Conservation (phyloP, 2,329 filamentous ascomycete genomes). For the Xylariaceae sp. region DNA sequence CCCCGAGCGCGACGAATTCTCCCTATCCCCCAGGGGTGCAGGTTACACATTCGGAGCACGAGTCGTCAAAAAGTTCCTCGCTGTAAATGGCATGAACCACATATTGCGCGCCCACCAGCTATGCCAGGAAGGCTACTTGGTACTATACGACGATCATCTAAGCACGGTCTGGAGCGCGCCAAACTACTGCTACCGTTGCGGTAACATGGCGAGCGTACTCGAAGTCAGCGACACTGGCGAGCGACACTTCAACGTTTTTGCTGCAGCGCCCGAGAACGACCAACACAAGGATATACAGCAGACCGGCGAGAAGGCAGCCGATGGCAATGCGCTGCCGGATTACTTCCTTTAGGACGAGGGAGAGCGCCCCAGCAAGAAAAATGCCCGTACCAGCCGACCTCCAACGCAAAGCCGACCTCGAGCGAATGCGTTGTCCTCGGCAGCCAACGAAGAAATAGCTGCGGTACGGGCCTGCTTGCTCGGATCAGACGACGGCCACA, state of each 20-base stretch:
- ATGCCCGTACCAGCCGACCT: not conserved
- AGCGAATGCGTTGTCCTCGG: not conserved
- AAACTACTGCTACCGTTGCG: constrained; percentile 93
- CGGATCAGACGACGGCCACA: too few species aligned
- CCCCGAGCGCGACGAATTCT: constrained; percentile 96
- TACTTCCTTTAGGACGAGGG: constrained; percentile 60
- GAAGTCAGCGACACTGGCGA: constrained; percentile 94
- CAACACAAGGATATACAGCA: constrained; percentile 81
- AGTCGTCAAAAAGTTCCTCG: constrained; percentile 96
- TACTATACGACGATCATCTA: constrained; percentile 89
- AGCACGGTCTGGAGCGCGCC: constrained; percentile 98
- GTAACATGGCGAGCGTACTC: constrained; percentile 94
- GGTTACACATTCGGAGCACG: constrained; percentile 98
- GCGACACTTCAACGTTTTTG: constrained; percentile 96
- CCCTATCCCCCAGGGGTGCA: constrained; percentile 84
- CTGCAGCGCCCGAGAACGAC: constrained; percentile 94
- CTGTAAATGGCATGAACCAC: constrained; percentile 96
- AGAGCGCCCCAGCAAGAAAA: not conserved
- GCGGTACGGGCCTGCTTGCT: too few species aligned
- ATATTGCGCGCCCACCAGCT: constrained; percentile 97
- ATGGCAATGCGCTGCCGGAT: constrained; percentile 63
- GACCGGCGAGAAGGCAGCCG: constrained; percentile 67
- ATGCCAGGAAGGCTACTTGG: constrained; percentile 96
- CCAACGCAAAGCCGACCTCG: not conserved
- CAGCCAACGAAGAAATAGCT: too few species aligned